These are phyloP conservation scores for Aspergillus mulundensis DNA, from an alignment of 495 filamentous ascomycete genomes.

Conservation along the genomic window DNA sequence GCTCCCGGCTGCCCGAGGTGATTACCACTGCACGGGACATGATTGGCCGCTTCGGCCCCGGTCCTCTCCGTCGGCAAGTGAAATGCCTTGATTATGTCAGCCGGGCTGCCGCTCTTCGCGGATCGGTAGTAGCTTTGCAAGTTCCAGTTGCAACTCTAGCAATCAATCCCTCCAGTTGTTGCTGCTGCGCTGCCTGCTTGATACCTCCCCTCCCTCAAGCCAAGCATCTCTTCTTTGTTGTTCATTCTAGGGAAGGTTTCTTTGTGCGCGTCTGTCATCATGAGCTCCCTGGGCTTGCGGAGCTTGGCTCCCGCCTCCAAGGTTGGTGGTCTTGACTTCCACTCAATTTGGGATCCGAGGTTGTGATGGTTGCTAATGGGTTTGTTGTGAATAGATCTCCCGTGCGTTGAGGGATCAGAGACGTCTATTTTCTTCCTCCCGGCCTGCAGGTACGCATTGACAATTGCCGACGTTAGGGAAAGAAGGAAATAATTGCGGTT, in stretches of 20 bases:
- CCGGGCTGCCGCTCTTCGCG: slow-evolving; percentile 20
- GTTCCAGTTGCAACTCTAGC: background rate
- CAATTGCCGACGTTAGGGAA: slow-evolving; percentile 5
- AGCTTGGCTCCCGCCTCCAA: slow-evolving; percentile 56
- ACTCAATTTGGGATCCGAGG: slow-evolving; percentile 11
- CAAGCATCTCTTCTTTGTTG: slow-evolving; percentile 5
- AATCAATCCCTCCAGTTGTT: slow-evolving; percentile 24
- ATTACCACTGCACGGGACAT: slow-evolving; percentile 29
- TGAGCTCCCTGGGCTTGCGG: slow-evolving; percentile 58
- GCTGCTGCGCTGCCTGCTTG: slow-evolving; percentile 19
- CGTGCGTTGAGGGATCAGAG: slow-evolving; percentile 49
- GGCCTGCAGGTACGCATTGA: slow-evolving; percentile 64
- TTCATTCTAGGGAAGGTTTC: slow-evolving; percentile 28
- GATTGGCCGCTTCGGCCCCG: slow-evolving; percentile 35
- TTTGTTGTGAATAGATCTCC: slow-evolving; percentile 35
- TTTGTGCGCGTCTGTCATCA: slow-evolving; percentile 40
- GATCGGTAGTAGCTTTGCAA: slow-evolving; percentile 29
- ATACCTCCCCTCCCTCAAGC: background rate
- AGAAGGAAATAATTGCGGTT: slow-evolving; percentile 1
- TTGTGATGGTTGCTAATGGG: slow-evolving; percentile 19
- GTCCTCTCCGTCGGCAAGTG: slow-evolving; percentile 38
- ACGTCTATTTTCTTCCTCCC: slow-evolving; percentile 80
- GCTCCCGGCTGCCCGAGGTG: slow-evolving; percentile 30
- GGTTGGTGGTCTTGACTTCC: slow-evolving; percentile 31
- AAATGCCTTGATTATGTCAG: slow-evolving; percentile 36